Base-by-base conservation (phyloP, 2,329 filamentous ascomycete genomes). In the Aspergillus thermomutatus region DNA sequence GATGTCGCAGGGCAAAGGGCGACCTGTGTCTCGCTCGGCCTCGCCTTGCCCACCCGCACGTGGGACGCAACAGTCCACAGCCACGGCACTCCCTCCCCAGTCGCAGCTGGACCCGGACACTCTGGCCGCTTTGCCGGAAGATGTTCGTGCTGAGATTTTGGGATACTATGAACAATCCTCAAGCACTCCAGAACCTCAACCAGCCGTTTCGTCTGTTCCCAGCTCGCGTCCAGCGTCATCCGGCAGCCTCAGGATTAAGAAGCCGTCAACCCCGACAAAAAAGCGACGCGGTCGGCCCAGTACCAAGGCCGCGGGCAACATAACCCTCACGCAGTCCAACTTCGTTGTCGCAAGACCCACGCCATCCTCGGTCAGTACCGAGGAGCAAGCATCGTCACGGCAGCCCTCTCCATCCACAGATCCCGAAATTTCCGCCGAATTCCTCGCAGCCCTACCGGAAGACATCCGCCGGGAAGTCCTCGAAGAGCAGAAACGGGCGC, bases 71-170 rank as follows among this genome's bases (percentile, higher is more conserved):
- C 49, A 40, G 14, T 26, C 68, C 27, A 66, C 70, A 26, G 71
- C 75, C 27, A 67, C 66, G 53, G 60, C 77, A 6, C 73, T 86
- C 3, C 84, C 84, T 2, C 79, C 79, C 1, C 86, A 91, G 26
- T 88, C 91, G 0, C 90, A 96, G 64, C 81, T 97, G 21, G 94
- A 99, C 67, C 87, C 86, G 0, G 91, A 93, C 45, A 89, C 92
- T 1, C 88, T 97, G 60, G 84, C 87, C 45, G 90, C 90, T 1
- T 79, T 99, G 0, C 94, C 94, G 0, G 86, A 89, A 40, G 91
- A 96, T 60, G 85, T 99, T 69, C 90, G 92, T 60, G 85, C 87
- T 1, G 94, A 97, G 72, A 80, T 97, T 0, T 75, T 97, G 8
- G 87, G 84, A 2, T 86, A 88, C 34, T 96, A 96, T 64, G 61